Percentiles rank a stretch among this genome's conserved stretches.
Conservation (phyloP, 108 stramenopile species). For the Cyclotella sp. region DNA sequence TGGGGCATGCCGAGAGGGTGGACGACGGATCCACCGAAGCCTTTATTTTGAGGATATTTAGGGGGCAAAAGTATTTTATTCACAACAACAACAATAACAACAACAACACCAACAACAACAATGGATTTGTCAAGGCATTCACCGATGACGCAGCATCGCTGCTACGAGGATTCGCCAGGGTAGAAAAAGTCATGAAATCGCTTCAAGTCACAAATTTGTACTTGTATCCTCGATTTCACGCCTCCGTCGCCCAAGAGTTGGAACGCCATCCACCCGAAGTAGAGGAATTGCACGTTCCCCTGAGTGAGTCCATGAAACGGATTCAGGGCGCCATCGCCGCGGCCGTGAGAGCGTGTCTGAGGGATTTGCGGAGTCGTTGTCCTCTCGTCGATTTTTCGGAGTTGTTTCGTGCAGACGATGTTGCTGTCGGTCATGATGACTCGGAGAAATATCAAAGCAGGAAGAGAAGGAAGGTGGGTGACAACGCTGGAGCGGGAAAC, state of each 20-base stretch:
- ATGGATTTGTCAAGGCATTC: slow-evolving; percentile 96
- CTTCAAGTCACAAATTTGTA: slow-evolving; percentile 86
- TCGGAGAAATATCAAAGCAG: background rate
- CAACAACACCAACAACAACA: background rate
- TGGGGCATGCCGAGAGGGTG: slow-evolving; percentile 93
- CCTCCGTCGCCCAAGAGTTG: slow-evolving; percentile 75
- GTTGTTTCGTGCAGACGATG: slow-evolving; percentile 31
- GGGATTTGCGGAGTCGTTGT: slow-evolving; percentile 80
- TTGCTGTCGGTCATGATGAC: background rate
- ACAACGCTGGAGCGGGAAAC: slow-evolving; percentile 1
- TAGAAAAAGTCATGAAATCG: slow-evolving; percentile 87
- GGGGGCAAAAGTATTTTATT: slow-evolving; percentile 64
- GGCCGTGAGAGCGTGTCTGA: slow-evolving; percentile 86
- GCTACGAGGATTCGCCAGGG: slow-evolving; percentile 86
- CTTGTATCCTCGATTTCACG: slow-evolving; percentile 96
- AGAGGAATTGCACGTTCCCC: slow-evolving; percentile 84
- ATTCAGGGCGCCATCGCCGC: slow-evolving; percentile 91
- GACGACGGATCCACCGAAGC: slow-evolving; percentile 92
- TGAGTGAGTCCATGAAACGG: slow-evolving; percentile 86
- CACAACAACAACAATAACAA: background rate
- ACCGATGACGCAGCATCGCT: slow-evolving; percentile 89
- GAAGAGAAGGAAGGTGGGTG: background rate
- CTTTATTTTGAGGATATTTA: slow-evolving; percentile 94
- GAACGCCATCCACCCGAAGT: slow-evolving; percentile 81
- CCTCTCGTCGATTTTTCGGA: slow-evolving; percentile 71